Conservation (phyloP, 257 asterid genomes). For the Nicotiana benthamiana region DNA sequence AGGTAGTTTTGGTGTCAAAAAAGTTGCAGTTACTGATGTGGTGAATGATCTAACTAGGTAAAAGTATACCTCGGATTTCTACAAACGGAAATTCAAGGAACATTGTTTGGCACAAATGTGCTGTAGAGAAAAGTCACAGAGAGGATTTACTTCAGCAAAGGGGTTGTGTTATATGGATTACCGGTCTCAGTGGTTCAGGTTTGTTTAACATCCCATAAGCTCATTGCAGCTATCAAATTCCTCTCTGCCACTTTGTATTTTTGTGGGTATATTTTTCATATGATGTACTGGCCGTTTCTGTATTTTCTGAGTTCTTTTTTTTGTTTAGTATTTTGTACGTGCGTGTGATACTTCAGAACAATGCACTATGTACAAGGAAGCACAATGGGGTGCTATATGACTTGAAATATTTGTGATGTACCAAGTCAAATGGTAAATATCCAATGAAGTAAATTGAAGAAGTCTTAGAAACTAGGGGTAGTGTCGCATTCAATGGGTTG, state of each 20-base stretch:
- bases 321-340: neutral
- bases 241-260: neutral
- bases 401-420: no score
- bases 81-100: constrained; percentile 66
- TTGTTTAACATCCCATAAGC: constrained; percentile 14
- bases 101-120: constrained; percentile 87
- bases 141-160: constrained; percentile 82
- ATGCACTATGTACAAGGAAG: neutral
- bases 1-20: neutral
- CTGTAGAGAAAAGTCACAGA: constrained; percentile 73
- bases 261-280: neutral
- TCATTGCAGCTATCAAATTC: neutral
- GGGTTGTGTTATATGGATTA: constrained; percentile 96
- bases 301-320: neutral
- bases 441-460: no score
- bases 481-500: neutral
- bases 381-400: no score
- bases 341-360: neutral
- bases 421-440: no score
- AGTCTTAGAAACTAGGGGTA: no score
- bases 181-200: constrained; percentile 99
- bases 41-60: constrained; percentile 29
- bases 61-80: constrained; percentile 30
- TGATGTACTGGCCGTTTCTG: neutral
- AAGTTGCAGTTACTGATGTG: neutral